These are phyloP conservation scores for Trapa incisa DNA, from an alignment of 345 rosid genomes.

Conservation along the genomic window DNA sequence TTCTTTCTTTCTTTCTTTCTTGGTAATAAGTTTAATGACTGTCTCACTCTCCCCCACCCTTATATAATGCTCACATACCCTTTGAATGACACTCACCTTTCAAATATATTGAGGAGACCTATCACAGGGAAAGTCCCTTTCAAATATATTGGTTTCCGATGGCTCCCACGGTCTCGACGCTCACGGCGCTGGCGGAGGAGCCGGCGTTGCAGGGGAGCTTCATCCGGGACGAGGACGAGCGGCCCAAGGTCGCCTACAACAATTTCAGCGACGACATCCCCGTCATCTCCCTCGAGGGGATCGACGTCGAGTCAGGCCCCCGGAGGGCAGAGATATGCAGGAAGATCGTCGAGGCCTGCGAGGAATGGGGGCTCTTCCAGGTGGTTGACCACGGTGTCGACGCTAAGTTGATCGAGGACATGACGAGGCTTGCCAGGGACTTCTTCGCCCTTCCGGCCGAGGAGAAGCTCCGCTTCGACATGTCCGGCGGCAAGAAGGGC, in stretches of 20 bases:
- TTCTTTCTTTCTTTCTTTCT: too few species aligned
- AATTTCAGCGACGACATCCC: constrained; percentile 68
- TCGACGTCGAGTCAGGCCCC: constrained; percentile 30
- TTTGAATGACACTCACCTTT: too few species aligned
- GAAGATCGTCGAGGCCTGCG: constrained; percentile 73
- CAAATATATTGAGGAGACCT: too few species aligned
- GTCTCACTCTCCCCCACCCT: too few species aligned
- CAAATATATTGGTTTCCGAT: not conserved
- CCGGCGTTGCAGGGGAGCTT: constrained; percentile 47
- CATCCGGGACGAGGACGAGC: constrained; percentile 81
- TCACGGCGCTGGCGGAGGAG: constrained; percentile 53
- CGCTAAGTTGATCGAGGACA: constrained; percentile 14
- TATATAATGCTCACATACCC: too few species aligned
- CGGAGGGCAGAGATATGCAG: constrained; percentile 51
- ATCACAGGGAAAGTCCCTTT: too few species aligned
- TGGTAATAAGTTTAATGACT: too few species aligned
- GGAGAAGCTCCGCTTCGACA: constrained; percentile 73
- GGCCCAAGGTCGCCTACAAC: constrained; percentile 82
- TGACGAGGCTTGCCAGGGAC: constrained; percentile 60
- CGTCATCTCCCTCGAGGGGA: constrained; percentile 57
- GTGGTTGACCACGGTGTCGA: constrained; percentile 80
- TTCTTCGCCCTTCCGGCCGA: constrained; percentile 69
- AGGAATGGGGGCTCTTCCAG: constrained; percentile 83
- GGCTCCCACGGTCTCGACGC: constrained; percentile 20
- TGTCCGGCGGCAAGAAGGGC: constrained; percentile 95